Base-by-base conservation (phyloP, 208 protist species). In the Leishmania guyanensis region DNA sequence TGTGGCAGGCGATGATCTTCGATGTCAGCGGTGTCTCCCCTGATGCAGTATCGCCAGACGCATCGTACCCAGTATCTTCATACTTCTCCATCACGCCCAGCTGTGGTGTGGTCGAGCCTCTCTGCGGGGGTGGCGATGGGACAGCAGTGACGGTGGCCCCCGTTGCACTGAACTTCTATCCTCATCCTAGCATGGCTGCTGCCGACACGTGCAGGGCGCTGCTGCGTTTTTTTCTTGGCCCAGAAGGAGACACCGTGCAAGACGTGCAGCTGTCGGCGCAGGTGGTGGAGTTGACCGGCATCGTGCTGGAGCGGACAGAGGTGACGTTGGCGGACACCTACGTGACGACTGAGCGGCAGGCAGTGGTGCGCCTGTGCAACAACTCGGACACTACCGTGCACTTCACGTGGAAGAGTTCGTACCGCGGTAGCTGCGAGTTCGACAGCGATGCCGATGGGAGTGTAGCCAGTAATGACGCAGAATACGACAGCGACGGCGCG, bases 321-420 rank as follows among this genome's bases (percentile, higher is more conserved):
- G 66, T 99, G n/a, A 76, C 81, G 33, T 91, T 99, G 48, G 86
- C 88, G 0, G 88, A 91, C 53, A 99, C 97, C 2, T 99, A 97
- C 88, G 97, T 99, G 48, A 95, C 94, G 51, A 91, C 97, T 29
- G 89, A 96, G 82, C 94, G 93, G 48, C 94, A 98, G 88, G 74
- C 78, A 26, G 90, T 96, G 8, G 89, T 99, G 72, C 87, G 85
- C 26, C 83, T 99, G 58, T 76, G 83, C 60, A 99, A 99, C 88
- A 77, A 95, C 56, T 97, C 92, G 58, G 89, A 95, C 71, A 79
- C 89, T 54, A 96, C 89, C 0, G 79, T 98, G 48, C 33, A 88
- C 62, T 99, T 96, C 85, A 73, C 78, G 29, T 99, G 96, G 96
- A 95, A 95, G 84, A 82, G 76, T 20, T 83, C 92, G n/a, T 77